phyloP scores from a whole-genome alignment of 768 basidiomycete species.

The Boletus pseudo-olivaceus region DNA sequence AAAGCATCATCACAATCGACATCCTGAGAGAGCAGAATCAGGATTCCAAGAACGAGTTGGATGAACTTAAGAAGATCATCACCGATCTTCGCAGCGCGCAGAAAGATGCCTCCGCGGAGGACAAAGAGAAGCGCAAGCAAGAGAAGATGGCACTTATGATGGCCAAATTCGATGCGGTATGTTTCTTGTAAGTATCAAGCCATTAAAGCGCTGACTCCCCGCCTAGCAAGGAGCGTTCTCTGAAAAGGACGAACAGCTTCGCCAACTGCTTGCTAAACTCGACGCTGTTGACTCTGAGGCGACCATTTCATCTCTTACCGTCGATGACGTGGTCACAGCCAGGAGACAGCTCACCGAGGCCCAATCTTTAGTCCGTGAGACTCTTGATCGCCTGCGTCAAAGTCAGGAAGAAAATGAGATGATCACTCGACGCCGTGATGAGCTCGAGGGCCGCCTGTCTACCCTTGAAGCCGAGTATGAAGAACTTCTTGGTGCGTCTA shows the following conservation, averaged over 20 bases:
- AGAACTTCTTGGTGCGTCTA: constrained; percentile 79
- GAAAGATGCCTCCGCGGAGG: constrained; percentile 85
- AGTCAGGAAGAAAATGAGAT: constrained; percentile 92
- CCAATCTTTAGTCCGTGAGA: constrained; percentile 81
- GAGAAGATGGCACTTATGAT: constrained; percentile 99
- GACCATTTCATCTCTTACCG: constrained; percentile 52
- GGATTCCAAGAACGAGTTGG: constrained; percentile 83
- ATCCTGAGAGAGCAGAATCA: constrained; percentile 92
- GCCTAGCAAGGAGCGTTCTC: constrained; percentile 86
- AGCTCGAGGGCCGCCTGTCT: constrained; percentile 78
- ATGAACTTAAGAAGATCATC: constrained; percentile 81
- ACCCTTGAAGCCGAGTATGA: constrained; percentile 93
- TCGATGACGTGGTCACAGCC: constrained; percentile 78
- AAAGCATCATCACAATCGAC: constrained; percentile 87
- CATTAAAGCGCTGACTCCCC: constrained; percentile 3
- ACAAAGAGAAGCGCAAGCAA: constrained; percentile 98
- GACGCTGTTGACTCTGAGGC: constrained; percentile 71
- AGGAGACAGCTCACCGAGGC: constrained; percentile 87
- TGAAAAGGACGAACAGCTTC: constrained; percentile 92
- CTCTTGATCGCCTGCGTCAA: constrained; percentile 83
- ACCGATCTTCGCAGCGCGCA: constrained; percentile 75
- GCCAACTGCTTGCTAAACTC: constrained; percentile 78
- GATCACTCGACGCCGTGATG: constrained; percentile 75
- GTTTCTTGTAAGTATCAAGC: constrained; percentile 26
- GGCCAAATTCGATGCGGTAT: constrained; percentile 95